Base-by-base conservation (phyloP, 2,329 filamentous ascomycete species). In the Leptographium radiaticola region DNA sequence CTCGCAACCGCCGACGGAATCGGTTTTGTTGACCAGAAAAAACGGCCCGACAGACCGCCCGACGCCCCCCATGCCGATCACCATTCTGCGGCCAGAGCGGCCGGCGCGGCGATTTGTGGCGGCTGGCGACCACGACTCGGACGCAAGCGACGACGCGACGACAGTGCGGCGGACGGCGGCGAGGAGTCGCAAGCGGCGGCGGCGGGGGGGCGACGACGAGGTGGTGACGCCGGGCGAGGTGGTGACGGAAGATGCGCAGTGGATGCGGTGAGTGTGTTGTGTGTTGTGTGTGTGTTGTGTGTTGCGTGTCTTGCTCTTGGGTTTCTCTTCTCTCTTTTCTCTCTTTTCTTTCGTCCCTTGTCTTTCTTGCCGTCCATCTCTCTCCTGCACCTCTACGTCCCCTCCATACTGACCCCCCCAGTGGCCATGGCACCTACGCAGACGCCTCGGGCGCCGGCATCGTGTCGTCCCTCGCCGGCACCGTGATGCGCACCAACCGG, bases 401-500 rank as follows among this genome's bases (percentile, higher is more conserved):
- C n/a, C n/a, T n/a, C n/a, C 34, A 36, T 39, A 9, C 40, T 43
- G 10, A 34, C 30, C 4, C 18, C 33, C n/a, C 48, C 38, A 51
- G 33, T n/a, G 93, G 93, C 63, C 93, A 98, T 71, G 93, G 93
- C 61, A 98, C 93, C 50, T 95, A 88, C 68, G 75, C 87, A 48
- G 77, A 79, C 18, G 68, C 77, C 6, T 67, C 72, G 48, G 75
- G 77, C 51, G 80, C 78, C 6, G 77, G 82, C 56, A 98, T 98
- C 65, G 81, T 86, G 55, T 90, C 89, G 49, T 95, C 93, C 7
- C 86, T 98, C 36, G 90, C 90, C 8, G 93, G 93, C 63, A 91
- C 86, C 8, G 77, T 97, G 39, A 84, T 86, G 65, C 91, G 90
- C 67, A 97, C 91, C 56, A 98, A 98, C 78, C 97, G 96, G 68